A percentile compares a stretch with the other conserved stretches of the same genome.
phyloP scores from a whole-genome alignment of 495 filamentous ascomycete species.

The Penicillium cataractarum region DNA sequence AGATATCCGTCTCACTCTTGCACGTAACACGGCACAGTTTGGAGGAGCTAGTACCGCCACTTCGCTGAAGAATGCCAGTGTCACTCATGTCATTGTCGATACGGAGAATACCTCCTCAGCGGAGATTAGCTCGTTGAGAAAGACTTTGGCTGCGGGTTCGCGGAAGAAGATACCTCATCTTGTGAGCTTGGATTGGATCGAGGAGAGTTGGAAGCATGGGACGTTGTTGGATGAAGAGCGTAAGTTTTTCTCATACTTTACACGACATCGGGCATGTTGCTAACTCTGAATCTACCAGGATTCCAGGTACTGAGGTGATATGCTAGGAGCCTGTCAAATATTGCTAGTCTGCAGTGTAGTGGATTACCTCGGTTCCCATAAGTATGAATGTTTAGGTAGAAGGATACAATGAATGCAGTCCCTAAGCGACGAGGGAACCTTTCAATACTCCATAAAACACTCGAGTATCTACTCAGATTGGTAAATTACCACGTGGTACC shows the following conservation, averaged over 20 bases:
- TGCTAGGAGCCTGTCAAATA: background rate
- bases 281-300: background rate
- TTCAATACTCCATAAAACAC: no score
- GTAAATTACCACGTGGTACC: no score
- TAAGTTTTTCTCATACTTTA: constrained; percentile 16
- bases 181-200: constrained; percentile 73
- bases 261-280: no score
- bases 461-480: no score
- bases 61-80: constrained; percentile 21
- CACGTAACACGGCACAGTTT: constrained; percentile 60
- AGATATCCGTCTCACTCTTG: constrained; percentile 26
- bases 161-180: constrained; percentile 65
- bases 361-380: no score
- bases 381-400: no score
- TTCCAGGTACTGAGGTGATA: constrained; percentile 3
- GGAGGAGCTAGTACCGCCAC: constrained; percentile 54
- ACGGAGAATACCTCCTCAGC: constrained; percentile 20
- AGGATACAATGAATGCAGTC: no score
- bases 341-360: background rate
- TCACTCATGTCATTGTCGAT: constrained; percentile 44
- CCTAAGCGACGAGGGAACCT: no score
- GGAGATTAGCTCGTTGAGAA: constrained; percentile 34
- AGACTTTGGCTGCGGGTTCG: constrained; percentile 25
- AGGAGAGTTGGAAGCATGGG: constrained; percentile 75
- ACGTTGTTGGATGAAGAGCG: constrained; percentile 84